These are phyloP conservation scores for Starmerella davenportii DNA, from an alignment of 805 yeast genomes.

Conservation along the genomic window DNA sequence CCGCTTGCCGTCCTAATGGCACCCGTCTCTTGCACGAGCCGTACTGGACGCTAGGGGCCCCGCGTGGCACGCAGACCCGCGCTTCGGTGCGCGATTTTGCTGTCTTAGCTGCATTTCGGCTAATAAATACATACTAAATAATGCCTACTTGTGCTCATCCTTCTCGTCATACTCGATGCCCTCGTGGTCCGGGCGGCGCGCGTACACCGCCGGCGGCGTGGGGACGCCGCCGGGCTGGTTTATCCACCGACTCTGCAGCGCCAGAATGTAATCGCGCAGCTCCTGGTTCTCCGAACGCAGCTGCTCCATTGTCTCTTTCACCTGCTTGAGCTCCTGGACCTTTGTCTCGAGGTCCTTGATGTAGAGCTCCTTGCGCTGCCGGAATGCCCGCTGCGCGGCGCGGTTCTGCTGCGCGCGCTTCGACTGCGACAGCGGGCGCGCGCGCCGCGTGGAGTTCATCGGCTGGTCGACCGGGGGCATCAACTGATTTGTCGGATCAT, in stretches of 20 bases:
- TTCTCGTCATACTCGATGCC: slow-evolving; percentile 18
- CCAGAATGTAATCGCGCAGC: slow-evolving; percentile 53
- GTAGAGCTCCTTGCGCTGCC: slow-evolving; percentile 66
- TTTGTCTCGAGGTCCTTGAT: slow-evolving; percentile 62
- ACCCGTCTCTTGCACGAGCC: no score
- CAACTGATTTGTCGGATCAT: slow-evolving; percentile 16
- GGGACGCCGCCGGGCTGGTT: slow-evolving; percentile 33
- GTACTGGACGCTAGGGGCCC: no score
- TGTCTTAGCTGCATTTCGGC: no score
- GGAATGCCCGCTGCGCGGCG: slow-evolving; percentile 78
- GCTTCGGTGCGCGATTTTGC: no score
- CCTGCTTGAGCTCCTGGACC: slow-evolving; percentile 42
- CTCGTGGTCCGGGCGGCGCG: slow-evolving; percentile 17
- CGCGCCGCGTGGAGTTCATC: slow-evolving; percentile 17
- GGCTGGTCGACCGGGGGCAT: slow-evolving; percentile 20
- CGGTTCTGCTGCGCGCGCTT: slow-evolving; percentile 87
- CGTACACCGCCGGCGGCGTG: slow-evolving; percentile 26
- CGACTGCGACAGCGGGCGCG: slow-evolving; percentile 38
- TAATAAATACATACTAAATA: not conserved
- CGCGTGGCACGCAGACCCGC: no score
- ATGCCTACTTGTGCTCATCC: slow-evolving; percentile 15
- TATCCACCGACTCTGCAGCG: slow-evolving; percentile 48
- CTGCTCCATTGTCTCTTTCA: slow-evolving; percentile 47
- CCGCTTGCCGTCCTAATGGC: no score
- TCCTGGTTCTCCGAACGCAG: slow-evolving; percentile 52